Base-by-base conservation (phyloP, 2,329 filamentous ascomycete genomes). In the Fusarium circinatum region DNA sequence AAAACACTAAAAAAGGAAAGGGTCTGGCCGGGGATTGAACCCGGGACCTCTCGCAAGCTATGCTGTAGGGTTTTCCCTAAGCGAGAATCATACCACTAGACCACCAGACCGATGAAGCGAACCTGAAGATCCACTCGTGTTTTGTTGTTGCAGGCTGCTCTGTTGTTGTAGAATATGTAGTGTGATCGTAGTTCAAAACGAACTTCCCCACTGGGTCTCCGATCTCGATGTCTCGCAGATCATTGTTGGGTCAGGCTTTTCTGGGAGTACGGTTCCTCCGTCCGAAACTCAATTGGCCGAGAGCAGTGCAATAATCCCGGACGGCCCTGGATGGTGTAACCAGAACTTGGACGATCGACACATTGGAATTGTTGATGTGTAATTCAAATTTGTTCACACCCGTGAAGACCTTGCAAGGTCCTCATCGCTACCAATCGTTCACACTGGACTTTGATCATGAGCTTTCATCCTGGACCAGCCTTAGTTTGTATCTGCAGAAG, bases 51-150 rank as follows among this genome's bases (percentile, higher is more conserved):
- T 83, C 83, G 83, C 83, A 84, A 78, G 74, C 75, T 59, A 52
- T 74, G 80, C 81, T 80, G 55, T 74, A 80, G 82, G 81, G 81
- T 83, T 73, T 76, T 80, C 89, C 89, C 89, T 91, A 90, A 90
- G 89, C 89, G 88, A 89, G 89, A 90, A 91, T 90, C 88, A 90
- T 91, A 90, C 89, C 89, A 87, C 89, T 89, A 90, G 88, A 89
- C 88, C 87, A 89, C 82, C 83, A 84, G 83, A 84, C 83, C 84
- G 56, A 65, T 32, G 7, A 68, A 70, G 20, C 34, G 45, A 45
- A 70, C 30, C 34, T 22, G 20, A 62, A 34, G 30, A 69, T 65
- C 42, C 63, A 54, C 52, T 68, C 20, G 48, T 65, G 68, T 68
- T 64, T 59, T 63, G 41, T 60, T 65, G 61, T 60, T 77, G 60